phyloP scores from a whole-genome alignment of 2,329 filamentous ascomycete species.

The Botrytis paeoniae region DNA sequence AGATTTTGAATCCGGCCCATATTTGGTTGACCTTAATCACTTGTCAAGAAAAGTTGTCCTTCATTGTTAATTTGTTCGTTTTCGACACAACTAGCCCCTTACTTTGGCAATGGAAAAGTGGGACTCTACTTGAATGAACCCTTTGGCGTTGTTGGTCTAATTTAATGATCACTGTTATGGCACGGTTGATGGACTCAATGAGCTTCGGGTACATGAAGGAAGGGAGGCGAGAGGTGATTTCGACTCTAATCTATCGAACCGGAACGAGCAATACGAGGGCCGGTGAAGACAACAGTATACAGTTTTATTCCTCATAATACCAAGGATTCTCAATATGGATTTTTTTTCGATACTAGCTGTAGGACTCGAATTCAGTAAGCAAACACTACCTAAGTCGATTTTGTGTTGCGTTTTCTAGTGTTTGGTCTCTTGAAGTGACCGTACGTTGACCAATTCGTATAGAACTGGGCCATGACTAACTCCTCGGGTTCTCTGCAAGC shows the following conservation, averaged over 20 bases:
- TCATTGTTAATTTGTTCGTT: not conserved
- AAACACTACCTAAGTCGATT: not conserved
- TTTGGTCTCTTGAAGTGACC: not conserved
- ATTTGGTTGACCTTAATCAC: not conserved
- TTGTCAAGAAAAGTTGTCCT: not conserved
- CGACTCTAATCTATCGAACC: not conserved
- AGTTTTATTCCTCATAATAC: not conserved
- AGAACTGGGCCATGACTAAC: not conserved
- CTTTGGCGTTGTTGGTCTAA: not conserved
- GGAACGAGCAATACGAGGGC: not conserved
- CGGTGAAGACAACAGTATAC: not conserved
- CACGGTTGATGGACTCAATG: not conserved
- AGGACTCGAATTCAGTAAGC: not conserved
- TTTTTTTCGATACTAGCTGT: not conserved
- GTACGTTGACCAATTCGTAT: not conserved
- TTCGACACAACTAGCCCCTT: not conserved
- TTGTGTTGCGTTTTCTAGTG: not conserved
- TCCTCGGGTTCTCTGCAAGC: not conserved
- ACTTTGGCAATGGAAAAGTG: not conserved
- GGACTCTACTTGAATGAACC: not conserved
- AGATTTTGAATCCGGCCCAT: not conserved
- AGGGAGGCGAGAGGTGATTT: not conserved
- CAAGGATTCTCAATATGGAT: not conserved
- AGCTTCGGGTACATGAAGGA: not conserved
- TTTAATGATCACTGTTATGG: not conserved